Evolutionary conservation across 2,329 filamentous ascomycete genomes (phyloP), one percentile per base, ranked within the genome.

Genomic region (Ophiostoma himal-ulmi): DNA sequence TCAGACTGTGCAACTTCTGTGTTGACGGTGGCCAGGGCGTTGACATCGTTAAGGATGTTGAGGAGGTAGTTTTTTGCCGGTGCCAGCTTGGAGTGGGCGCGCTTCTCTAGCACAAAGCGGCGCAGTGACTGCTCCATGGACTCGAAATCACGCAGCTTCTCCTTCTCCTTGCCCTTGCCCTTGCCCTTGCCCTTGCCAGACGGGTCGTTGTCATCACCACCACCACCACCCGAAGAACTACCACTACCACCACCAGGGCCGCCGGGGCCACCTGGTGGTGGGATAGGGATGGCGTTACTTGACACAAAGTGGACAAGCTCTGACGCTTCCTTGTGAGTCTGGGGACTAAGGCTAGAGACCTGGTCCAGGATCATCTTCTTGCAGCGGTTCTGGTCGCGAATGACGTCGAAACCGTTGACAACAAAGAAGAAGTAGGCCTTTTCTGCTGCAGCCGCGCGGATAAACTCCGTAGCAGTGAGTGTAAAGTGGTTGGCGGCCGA

Each of bases 381-480:
- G 78, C 94, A 98, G 71, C 94, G 86, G 72, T 92, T 85, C 82
- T 97, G 95, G 79, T 98, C 94, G 73, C 91, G 86, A 76, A 99
- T 98, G 72, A 91, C 91, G 80, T 99, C 95, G 76, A 93, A 99
- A 22, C 94, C 94, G 78, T 99, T 99, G 74, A 99, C 95, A 17
- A 99, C 95, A 79, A 99, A 96, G 79, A 99, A 99, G 73, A 99
- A 94, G 78, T 99, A 99, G 0, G 95, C 94, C 81, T 99, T 99
- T 77, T 99, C 95, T 57, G 94, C 89, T 0, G 95, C 95, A 1
- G 95, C 95, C 68, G 94, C 94, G 84, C 92, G 91, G 73, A 99
- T 97, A 77, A 99, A 99, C 76, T 99, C 95, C 80, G 92, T 96
- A n/a, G 95, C 94, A 0, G 95, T 97, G 70, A 96, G 88, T 0